Conservation (phyloP, 2,329 filamentous ascomycete species). For the Leptoxyphium fumago region DNA sequence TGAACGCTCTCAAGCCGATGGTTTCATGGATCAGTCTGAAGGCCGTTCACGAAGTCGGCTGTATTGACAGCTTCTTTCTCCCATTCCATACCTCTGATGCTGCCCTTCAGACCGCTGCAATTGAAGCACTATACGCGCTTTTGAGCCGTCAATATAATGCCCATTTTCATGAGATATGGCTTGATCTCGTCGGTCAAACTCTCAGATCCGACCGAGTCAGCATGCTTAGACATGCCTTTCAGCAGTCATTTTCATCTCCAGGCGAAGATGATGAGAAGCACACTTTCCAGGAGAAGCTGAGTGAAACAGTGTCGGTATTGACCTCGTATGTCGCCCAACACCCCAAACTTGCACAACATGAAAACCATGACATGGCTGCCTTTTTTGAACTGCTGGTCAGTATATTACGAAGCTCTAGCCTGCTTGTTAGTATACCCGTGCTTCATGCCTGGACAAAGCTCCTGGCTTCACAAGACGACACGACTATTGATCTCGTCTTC, state of each 20-base stretch:
- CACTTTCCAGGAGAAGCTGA: slow-evolving; percentile 80
- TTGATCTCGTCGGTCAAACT: slow-evolving; percentile 13
- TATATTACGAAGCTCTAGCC: slow-evolving; percentile 70
- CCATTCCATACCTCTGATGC: slow-evolving; percentile 56
- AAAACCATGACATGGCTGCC: slow-evolving; percentile 50
- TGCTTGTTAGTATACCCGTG: slow-evolving; percentile 85
- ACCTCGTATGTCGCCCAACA: slow-evolving; percentile 74
- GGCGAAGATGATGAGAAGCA: slow-evolving; percentile 87
- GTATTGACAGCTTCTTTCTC: slow-evolving; percentile 55
- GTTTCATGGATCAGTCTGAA: slow-evolving; percentile 81
- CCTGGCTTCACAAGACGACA: slow-evolving; percentile 55
- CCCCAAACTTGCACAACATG: slow-evolving; percentile 47
- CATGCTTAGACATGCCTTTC: slow-evolving; percentile 17
- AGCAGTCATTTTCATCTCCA: slow-evolving; percentile 22
- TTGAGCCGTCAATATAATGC: slow-evolving; percentile 36
- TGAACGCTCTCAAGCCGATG: slow-evolving; percentile 63
- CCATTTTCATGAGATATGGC: slow-evolving; percentile 48
- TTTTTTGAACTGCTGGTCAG: slow-evolving; percentile 68
- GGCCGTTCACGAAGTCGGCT: slow-evolving; percentile 57
- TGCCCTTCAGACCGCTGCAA: slow-evolving; percentile 55
- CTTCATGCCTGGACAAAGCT: slow-evolving; percentile 81
- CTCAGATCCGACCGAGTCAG: slow-evolving; percentile 16
- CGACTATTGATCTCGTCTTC: slow-evolving; percentile 45
- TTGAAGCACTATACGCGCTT: slow-evolving; percentile 22
- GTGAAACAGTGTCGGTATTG: slow-evolving; percentile 79